Percentiles rank a stretch among this genome's conserved stretches.
phyloP scores from a whole-genome alignment of 1,139 yeast species.

The Diutina catenulata region DNA sequence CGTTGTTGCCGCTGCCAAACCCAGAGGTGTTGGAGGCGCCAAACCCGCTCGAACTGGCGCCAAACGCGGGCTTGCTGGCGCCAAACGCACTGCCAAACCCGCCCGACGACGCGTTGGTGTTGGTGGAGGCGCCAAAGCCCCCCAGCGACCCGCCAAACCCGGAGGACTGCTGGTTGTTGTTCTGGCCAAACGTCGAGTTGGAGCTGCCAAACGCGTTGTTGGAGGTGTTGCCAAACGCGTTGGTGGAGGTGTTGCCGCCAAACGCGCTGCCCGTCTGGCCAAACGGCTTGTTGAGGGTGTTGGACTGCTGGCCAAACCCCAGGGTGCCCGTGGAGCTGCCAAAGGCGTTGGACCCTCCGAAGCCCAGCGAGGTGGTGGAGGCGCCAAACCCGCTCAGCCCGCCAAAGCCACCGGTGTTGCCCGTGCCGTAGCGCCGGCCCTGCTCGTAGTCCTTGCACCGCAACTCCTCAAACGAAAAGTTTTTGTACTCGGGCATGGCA shows the following conservation, averaged over 20 bases:
- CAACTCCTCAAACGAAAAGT: conserved; percentile 77
- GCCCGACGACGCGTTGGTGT: neutral
- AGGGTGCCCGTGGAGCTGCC: too few species aligned
- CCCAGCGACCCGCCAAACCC: conserved; percentile 1
- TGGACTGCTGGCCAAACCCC: neutral
- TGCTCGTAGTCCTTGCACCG: conserved; percentile 81
- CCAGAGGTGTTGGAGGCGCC: conserved; percentile 13
- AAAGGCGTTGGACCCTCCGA: neutral
- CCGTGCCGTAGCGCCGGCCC: conserved; percentile 49
- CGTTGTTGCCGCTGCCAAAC: conserved; percentile 11
- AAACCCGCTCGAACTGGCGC: conserved; percentile 9
- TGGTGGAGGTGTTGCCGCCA: conserved; percentile 14
- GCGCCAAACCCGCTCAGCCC: neutral
- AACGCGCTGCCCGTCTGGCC: conserved; percentile 8
- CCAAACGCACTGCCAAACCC: conserved; percentile 8
- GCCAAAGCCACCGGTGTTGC: conserved; percentile 6
- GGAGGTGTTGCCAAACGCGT: conserved; percentile 16
- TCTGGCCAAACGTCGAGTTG: conserved; percentile 5
- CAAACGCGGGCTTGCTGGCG: conserved; percentile 13
- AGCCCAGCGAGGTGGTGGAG: neutral
- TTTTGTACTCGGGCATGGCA: conserved; percentile 83
- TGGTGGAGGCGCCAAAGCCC: neutral
- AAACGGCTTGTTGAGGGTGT: neutral
- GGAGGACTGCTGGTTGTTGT: neutral
- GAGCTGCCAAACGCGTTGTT: conserved; percentile 15